Base-by-base conservation (phyloP, 2,329 filamentous ascomycete genomes). In the Moelleriella libera region DNA sequence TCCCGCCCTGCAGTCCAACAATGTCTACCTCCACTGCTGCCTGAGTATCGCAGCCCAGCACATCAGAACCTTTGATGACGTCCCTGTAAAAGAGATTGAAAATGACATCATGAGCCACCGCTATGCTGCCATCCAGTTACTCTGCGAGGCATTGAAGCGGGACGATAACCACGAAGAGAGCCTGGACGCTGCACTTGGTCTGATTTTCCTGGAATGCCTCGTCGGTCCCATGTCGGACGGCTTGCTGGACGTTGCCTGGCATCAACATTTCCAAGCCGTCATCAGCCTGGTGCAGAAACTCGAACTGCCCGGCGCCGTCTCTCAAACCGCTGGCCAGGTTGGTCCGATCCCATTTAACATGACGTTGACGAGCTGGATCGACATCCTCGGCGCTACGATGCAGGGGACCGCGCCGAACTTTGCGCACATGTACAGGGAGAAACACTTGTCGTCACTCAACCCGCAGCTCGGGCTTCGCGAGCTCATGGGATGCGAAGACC, bases 401-500 rank as follows among this genome's bases (percentile, higher is more conserved):
- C 77, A 85, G 52, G 89, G 89, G 34, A 78, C 80, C 48, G 84
- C 88, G 8, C 92, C 92, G 6, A 78, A 79, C 7, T 97, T 96
- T 60, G 88, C 92, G 5, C 86, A 96, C 68, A 87, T 85, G n/a
- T 98, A 97, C 68, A 83, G 92, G 45, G 83, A 92, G 63, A 94
- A 96, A 74, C 87, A 95, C 63, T 77, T 95, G 46, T 85, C 86
- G 8, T 63, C 68, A 9, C 64, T 68, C 52, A 76, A 77, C 63
- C 67, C 73, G 28, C 77, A 72, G 48, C 71, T 82, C 11, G 92
- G 92, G 9, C 76, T 98, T 39, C 82, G 84, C 47, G 88, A 94
- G 69, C 76, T 97, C 46, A 97, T 97, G 89, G 92, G 92, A 55
- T 97, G 92, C 64, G 90, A 97, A 53, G 92, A 98, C 67, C 81